A percentile compares a stretch with the other conserved stretches of the same genome.
phyloP scores from a whole-genome alignment of 163 green algal genomes.

The Picocystis sp. region DNA sequence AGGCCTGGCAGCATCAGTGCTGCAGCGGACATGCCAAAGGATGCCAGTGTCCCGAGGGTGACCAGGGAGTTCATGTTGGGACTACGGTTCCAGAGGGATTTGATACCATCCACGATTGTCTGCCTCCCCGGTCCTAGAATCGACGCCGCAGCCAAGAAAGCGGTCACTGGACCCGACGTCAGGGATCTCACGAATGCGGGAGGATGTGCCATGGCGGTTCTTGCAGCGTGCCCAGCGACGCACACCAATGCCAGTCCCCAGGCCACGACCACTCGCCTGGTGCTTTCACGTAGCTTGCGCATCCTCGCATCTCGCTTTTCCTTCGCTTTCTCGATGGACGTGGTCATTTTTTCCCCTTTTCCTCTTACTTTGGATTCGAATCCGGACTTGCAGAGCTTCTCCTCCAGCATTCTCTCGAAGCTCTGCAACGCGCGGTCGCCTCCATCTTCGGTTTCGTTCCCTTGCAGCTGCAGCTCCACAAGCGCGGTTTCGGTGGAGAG shows the following conservation, averaged over 20 bases:
- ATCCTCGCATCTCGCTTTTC: constrained; percentile 42
- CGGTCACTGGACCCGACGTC: not conserved
- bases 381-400: constrained; percentile 25
- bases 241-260: constrained; percentile 65
- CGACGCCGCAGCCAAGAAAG: not conserved
- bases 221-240: constrained; percentile 44
- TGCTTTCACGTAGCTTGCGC: constrained; percentile 33
- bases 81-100: constrained; percentile 28
- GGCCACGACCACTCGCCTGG: constrained; percentile 47
- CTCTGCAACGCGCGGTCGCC: too few species aligned
- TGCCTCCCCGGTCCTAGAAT: constrained; percentile 56
- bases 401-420: constrained; percentile 13
- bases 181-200: constrained; percentile 16
- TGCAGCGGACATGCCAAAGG: constrained; percentile 48
- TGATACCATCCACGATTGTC: constrained; percentile 49
- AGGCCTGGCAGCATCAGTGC: constrained; percentile 54
- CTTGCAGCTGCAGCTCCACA: constrained; percentile 38
- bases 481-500: constrained; percentile 72
- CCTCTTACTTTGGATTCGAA: constrained; percentile 21
- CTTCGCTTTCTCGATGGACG: constrained; percentile 13
- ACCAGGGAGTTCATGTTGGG: constrained; percentile 88
- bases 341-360: not conserved
- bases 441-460: too few species aligned
- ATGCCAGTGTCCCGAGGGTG: constrained; percentile 52
- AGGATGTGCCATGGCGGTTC: constrained; percentile 55